Evolutionary conservation across 2,329 filamentous ascomycete species (phyloP).

Genomic region (Neoscytalidium dimidiatum): DNA sequence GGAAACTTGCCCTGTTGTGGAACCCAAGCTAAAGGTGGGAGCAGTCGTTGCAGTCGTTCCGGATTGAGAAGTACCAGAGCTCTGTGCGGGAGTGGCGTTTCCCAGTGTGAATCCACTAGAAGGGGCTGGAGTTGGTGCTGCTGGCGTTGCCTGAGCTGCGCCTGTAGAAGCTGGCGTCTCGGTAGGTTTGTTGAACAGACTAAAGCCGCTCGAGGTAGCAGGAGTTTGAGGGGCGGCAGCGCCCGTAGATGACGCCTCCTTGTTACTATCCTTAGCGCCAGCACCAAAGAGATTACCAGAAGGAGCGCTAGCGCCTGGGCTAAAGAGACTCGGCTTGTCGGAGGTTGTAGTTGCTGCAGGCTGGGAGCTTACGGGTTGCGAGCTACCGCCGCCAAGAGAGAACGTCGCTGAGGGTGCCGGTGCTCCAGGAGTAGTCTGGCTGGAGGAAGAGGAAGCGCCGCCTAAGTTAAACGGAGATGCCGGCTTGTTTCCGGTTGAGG

Average conservation of each 20-base stretch:
- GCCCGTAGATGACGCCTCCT: constrained; percentile 25
- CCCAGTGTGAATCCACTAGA: neutral
- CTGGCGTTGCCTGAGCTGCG: neutral
- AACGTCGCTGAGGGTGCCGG: constrained; percentile 10
- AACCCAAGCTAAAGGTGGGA: constrained; percentile 17
- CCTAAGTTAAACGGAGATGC: constrained; percentile 29
- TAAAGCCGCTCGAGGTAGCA: constrained; percentile 3
- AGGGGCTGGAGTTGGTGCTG: neutral
- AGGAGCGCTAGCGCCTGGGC: constrained; percentile 6
- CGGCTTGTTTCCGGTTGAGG: constrained; percentile 31
- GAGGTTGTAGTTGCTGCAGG: neutral
- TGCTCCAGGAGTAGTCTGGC: constrained; percentile 7
- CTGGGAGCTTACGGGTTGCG: neutral
- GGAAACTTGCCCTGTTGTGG: constrained; percentile 3
- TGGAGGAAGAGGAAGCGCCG: constrained; percentile 20
- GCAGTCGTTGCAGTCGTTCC: constrained; percentile 9
- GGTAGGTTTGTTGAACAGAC: constrained; percentile 9
- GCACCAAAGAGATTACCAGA: constrained; percentile 21
- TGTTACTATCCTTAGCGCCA: constrained; percentile 18
- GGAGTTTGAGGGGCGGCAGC: constrained; percentile 25
- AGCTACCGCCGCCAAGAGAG: neutral
- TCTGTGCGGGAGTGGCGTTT: neutral
- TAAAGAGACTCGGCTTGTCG: constrained; percentile 11
- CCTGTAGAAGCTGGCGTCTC: constrained; percentile 9
- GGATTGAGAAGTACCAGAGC: constrained; percentile 5